Conservation (phyloP, 2,329 filamentous ascomycete species). For the Sclerotinia subarctica region DNA sequence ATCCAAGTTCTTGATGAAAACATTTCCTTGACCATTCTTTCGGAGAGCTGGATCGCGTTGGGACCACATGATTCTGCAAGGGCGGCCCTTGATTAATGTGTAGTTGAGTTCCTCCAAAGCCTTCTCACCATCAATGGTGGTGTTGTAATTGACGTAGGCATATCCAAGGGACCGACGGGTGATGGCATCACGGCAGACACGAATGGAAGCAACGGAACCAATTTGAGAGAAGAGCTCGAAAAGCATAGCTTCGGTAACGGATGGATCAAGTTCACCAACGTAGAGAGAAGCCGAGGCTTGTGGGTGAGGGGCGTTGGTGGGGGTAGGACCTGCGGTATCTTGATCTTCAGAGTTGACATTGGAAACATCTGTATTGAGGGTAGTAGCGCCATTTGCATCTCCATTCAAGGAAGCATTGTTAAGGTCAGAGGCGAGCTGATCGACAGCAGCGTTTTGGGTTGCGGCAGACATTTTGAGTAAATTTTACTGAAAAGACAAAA, state of each 20-base stretch:
- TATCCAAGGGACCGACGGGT: constrained; percentile 98
- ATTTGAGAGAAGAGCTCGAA: constrained; percentile 99
- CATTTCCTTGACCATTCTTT: constrained; percentile 98
- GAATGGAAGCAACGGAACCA: constrained; percentile 96
- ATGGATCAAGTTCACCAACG: constrained; percentile 95
- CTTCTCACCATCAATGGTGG: constrained; percentile 92
- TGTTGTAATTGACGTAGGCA: constrained; percentile 99
- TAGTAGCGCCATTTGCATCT: constrained; percentile 63
- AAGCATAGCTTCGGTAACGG: constrained; percentile 99
- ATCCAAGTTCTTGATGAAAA: constrained; percentile 99
- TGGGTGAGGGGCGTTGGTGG: constrained; percentile 72
- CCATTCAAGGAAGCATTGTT: constrained; percentile 68
- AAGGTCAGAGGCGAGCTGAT: constrained; percentile 78
- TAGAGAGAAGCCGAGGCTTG: constrained; percentile 97
- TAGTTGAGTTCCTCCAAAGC: constrained; percentile 99
- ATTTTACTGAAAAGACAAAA: constrained; percentile 22
- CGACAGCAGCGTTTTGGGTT: constrained; percentile 60
- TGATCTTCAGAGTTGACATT: constrained; percentile 54
- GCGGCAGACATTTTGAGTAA: constrained; percentile 57
- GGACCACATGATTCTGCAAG: constrained; percentile 99
- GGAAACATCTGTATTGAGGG: constrained; percentile 72
- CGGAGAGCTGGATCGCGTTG: constrained; percentile 98
- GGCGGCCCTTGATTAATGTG: constrained; percentile 96
- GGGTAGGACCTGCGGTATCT: constrained; percentile 65
- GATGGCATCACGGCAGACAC: constrained; percentile 98